Evolutionary conservation across 768 basidiomycete genomes (phyloP).

Genomic region (Neoboletus magnificus): DNA sequence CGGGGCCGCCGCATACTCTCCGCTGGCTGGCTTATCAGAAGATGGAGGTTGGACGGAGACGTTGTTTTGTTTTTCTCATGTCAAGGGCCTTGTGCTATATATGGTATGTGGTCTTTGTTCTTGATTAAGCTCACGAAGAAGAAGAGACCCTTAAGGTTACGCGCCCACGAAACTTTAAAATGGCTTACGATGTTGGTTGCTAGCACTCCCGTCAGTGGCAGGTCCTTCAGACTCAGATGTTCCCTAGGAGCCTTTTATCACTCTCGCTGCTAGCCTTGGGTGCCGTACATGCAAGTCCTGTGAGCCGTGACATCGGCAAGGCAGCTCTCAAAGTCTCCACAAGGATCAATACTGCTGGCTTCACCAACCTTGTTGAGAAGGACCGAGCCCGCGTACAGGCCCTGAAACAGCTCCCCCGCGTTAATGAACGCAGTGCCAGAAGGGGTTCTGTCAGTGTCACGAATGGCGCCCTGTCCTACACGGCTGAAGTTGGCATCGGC

Average conservation of each 20-base stretch:
- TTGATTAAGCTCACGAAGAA: too few relatives aligned
- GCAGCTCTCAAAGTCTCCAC: conserved; percentile 11
- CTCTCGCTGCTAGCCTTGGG: conserved; percentile 10
- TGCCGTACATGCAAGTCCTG: conserved; percentile 2
- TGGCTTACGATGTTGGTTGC: background rate
- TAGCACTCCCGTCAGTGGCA: background rate
- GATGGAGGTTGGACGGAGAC: too few relatives aligned
- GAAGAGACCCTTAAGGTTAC: too few relatives aligned
- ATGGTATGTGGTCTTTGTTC: background rate
- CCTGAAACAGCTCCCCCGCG: background rate
- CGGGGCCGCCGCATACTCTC: background rate
- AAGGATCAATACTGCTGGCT: conserved; percentile 8
- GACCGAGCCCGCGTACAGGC: conserved; percentile 21
- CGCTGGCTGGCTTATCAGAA: background rate
- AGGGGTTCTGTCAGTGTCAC: conserved; percentile 4
- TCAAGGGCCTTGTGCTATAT: too few relatives aligned
- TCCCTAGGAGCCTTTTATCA: conserved; percentile 2
- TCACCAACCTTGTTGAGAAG: conserved; percentile 13
- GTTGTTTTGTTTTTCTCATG: background rate
- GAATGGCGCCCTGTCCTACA: conserved; percentile 29
- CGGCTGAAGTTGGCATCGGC: conserved; percentile 28
- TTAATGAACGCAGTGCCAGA: background rate
- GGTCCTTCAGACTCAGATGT: background rate
- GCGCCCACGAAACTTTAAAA: background rate
- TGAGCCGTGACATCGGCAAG: conserved; percentile 8